Evolutionary conservation across 805 yeast species (phyloP), one percentile per base, ranked within the genome.

Genomic region (Spathaspora girioi): DNA sequence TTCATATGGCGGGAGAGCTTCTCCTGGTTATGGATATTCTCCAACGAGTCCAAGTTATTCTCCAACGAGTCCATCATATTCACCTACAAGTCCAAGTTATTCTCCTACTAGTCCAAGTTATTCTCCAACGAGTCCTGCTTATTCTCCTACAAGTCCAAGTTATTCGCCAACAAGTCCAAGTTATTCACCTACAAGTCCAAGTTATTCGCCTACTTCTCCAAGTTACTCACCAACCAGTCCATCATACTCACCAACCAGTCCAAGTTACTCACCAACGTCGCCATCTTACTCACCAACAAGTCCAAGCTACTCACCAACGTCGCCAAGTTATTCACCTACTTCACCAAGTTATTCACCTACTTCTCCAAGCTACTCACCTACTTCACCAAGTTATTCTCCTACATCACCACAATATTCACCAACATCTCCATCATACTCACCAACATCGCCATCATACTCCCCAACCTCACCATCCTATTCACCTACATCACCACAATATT

Each of bases 391-490:
- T 1, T 84, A 81, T 61, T 76, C 81, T 0, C 86, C 86, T 56
- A 76, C 84, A 8, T 77, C 83, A 15, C 84, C 84, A 59, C 64
- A 61, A 75, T 2, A 88, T 63, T 78, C 86, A 0, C 96, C 96
- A 51, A 84, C 90, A 0, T 84, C 91, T 0, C 84, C 91, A 63
- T n/a, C n/a, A n/a, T 83, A 83, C 65, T 77, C 84, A 4, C 94
- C 94, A 47, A 87, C 94, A 87, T 78, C 85, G 3, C 91, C 88
- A 57, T 62, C 70, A 2, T 86, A 85, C 64, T 75, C 82, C 0
- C 92, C 93, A 52, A 88, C 96, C 0, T 83, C 92, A 0, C 97
- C 97, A 86, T 91, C 35, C n/a, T 69, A 70, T 55, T 66, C 72
- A 19, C 88, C 89, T 29, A 61, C 67, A 5, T 65, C 71, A 1